These are phyloP conservation scores for Globomyces pollinis-pini DNA, from an alignment of 192 early-diverging fungal species.

Conservation along the genomic window DNA sequence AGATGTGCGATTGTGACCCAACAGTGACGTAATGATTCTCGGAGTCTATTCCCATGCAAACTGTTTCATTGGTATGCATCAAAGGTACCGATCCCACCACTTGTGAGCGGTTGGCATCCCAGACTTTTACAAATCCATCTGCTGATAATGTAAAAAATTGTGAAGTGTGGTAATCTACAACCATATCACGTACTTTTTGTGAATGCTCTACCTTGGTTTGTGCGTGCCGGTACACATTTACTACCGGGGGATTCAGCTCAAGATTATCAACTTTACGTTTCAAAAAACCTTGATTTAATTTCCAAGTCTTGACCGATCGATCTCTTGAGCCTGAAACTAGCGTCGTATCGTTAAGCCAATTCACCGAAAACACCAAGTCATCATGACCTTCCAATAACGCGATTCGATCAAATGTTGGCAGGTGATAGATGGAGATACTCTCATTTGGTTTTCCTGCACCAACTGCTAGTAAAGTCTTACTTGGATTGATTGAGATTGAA, in stretches of 20 bases:
- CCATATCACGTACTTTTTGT: conserved; percentile 53
- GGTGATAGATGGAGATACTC: conserved; percentile 47
- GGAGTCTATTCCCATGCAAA: conserved; percentile 16
- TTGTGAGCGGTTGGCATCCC: conserved; percentile 34
- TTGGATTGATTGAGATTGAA: conserved; percentile 53
- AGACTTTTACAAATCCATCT: conserved; percentile 57
- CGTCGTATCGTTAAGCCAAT: conserved; percentile 47
- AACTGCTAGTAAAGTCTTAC: conserved; percentile 54
- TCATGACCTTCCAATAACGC: conserved; percentile 52
- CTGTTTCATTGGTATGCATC: conserved; percentile 20
- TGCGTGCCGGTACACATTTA: conserved; percentile 21
- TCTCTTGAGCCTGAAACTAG: conserved; percentile 60
- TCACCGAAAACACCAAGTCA: conserved; percentile 60
- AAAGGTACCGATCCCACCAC: conserved; percentile 7
- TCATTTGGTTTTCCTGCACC: conserved; percentile 52
- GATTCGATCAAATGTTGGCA: conserved; percentile 51
- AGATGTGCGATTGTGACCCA: conserved; percentile 34
- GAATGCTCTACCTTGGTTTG: conserved; percentile 25
- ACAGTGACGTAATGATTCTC: conserved; percentile 24
- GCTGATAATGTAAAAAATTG: conserved; percentile 49
- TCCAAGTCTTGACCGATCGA: conserved; percentile 46
- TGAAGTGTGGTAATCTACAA: conserved; percentile 20
- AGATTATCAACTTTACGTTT: conserved; percentile 10
- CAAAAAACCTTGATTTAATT: conserved; percentile 15
- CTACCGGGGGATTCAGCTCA: too few species aligned